Evolutionary conservation across 345 rosid genomes (phyloP).

Genomic region (Combretum micranthum): DNA sequence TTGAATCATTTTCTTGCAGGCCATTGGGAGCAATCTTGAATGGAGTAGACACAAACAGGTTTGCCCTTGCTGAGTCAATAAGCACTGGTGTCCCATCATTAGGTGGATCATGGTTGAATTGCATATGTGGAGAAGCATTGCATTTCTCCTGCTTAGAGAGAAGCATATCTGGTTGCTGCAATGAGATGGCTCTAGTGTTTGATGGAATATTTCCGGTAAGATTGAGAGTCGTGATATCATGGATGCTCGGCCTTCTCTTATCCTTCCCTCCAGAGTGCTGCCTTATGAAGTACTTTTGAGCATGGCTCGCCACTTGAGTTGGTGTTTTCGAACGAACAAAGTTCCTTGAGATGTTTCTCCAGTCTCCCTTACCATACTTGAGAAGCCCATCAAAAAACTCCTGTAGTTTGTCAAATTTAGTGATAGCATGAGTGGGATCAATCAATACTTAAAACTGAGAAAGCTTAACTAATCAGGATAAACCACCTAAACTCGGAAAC

Average conservation of each 20-base stretch:
- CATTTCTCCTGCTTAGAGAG: constrained; percentile 14
- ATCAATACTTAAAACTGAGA: neutral
- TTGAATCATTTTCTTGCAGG: constrained; percentile 22
- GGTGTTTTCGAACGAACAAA: constrained; percentile 84
- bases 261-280: constrained; percentile 80
- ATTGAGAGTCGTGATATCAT: constrained; percentile 73
- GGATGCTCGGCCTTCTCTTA: constrained; percentile 90
- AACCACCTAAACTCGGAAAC: too few species aligned
- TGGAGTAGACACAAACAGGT: constrained; percentile 23
- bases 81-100: constrained; percentile 17
- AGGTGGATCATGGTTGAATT: constrained; percentile 16
- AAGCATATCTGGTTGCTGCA: constrained; percentile 13
- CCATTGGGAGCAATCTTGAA: constrained; percentile 23
- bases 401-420: constrained; percentile 24
- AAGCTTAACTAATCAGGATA: neutral
- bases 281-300: constrained; percentile 92
- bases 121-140: constrained; percentile 16
- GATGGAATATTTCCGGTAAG: constrained; percentile 20
- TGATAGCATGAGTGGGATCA: neutral
- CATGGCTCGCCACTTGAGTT: constrained; percentile 98
- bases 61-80: constrained; percentile 20
- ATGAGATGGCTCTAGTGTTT: constrained; percentile 3
- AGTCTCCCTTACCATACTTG: constrained; percentile 92
- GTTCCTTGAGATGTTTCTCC: constrained; percentile 92
- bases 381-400: constrained; percentile 70